phyloP scores from a whole-genome alignment of 202 grass and related monocot genomes.

The Panicum hallii region DNA sequence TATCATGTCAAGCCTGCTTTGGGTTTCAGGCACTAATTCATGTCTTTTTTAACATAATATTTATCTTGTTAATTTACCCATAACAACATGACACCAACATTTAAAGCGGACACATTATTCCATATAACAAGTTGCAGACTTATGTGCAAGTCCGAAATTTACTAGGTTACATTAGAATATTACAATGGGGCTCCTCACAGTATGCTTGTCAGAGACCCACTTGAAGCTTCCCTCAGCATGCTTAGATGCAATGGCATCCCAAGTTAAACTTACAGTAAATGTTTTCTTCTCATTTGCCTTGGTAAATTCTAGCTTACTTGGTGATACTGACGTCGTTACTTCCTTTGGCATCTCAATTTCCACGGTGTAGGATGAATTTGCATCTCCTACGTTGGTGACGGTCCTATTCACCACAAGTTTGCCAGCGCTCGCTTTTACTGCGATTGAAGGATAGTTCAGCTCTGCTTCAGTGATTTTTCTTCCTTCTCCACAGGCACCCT shows the following conservation, averaged over 20 bases:
- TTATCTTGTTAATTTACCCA: too few relatives aligned
- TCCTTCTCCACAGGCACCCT: constrained; percentile 26
- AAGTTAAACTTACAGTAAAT: constrained; percentile 47
- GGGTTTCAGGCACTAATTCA: too few relatives aligned
- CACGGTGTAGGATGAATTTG: constrained; percentile 26
- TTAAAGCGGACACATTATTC: background rate
- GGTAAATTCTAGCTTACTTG: constrained; percentile 49
- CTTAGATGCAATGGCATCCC: background rate
- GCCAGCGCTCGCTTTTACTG: background rate
- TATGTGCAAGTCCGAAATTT: background rate
- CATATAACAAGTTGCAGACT: background rate
- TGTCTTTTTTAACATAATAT: too few relatives aligned
- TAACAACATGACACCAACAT: too few relatives aligned
- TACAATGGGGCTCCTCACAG: constrained; percentile 54
- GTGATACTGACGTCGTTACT: constrained; percentile 27
- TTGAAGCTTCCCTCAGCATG: constrained; percentile 46
- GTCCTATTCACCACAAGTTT: constrained; percentile 39
- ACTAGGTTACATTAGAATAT: constrained; percentile 21
- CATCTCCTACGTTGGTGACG: constrained; percentile 42
- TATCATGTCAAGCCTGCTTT: too few relatives aligned
- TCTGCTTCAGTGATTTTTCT: constrained; percentile 42
- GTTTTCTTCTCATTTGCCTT: constrained; percentile 43
- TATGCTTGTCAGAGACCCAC: constrained; percentile 43
- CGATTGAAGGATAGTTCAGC: constrained; percentile 60
- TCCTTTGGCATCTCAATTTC: constrained; percentile 37